phyloP scores from a whole-genome alignment of 257 asterid species.

The Solanum ossicruentum region DNA sequence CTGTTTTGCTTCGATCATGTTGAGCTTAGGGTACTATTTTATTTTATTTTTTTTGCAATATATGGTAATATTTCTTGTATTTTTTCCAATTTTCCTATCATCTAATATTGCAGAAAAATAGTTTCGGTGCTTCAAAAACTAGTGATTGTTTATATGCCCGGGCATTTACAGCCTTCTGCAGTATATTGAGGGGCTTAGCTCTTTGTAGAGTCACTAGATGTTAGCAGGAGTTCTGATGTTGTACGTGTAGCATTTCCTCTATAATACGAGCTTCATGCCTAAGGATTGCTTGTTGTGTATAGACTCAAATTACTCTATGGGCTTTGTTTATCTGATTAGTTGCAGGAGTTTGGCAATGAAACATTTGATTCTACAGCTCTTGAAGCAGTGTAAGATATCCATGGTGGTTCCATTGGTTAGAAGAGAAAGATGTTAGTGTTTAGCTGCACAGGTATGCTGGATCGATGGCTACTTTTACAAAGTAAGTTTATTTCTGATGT shows the following conservation, averaged over 20 bases:
- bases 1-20: conserved; percentile 67
- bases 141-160: conserved; percentile 13
- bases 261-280: neutral
- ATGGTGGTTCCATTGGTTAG: neutral
- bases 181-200: conserved; percentile 6
- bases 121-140: conserved; percentile 24
- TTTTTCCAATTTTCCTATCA: neutral
- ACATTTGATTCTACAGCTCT: neutral
- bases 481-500: neutral
- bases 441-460: neutral
- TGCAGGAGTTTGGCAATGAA: neutral
- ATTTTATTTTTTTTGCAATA: conserved; percentile 14
- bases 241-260: conserved; percentile 22
- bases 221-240: conserved; percentile 27
- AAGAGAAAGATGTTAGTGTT: neutral
- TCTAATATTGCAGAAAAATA: conserved; percentile 25
- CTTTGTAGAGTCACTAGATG: conserved; percentile 18
- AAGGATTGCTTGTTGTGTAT: neutral
- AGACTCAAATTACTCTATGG: neutral
- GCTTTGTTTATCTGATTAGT: neutral
- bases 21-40: conserved; percentile 24
- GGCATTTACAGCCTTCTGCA: conserved; percentile 19
- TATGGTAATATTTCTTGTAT: conserved; percentile 13
- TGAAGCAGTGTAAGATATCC: neutral
- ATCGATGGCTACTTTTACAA: neutral